Conservation (phyloP, 2,329 filamentous ascomycete genomes). For the Fusarium bactridioides region DNA sequence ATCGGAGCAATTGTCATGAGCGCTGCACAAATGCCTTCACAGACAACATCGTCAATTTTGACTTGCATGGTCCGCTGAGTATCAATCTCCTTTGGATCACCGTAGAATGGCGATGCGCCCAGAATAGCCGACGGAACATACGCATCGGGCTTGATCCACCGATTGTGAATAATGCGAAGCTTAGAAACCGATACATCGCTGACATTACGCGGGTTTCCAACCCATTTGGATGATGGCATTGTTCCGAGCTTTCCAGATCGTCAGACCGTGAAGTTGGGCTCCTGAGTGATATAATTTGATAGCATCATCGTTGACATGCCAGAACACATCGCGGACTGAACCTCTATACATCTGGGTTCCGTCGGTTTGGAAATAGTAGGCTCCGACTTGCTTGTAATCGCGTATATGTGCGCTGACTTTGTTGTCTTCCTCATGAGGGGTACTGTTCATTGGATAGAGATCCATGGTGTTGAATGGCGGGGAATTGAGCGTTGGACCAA, state of each 20-base stretch:
- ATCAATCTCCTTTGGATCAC: neutral
- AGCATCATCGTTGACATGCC: neutral
- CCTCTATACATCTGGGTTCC: neutral
- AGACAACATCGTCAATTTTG: neutral
- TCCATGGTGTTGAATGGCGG: neutral
- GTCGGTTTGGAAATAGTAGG: neutral
- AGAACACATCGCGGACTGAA: neutral
- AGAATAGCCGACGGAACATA: neutral
- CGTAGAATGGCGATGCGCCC: neutral
- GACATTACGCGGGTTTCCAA: neutral
- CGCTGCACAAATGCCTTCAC: neutral
- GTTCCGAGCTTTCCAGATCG: neutral
- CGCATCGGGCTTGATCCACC: neutral
- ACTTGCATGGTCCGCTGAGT: neutral
- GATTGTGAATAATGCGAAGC: neutral
- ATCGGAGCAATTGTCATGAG: neutral
- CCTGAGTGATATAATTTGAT: neutral
- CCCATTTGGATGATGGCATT: neutral
- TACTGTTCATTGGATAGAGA: neutral
- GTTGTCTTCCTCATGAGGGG: neutral
- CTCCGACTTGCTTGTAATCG: neutral
- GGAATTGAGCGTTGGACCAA: rapidly evolving
- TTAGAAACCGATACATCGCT: neutral
- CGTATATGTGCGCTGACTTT: neutral
- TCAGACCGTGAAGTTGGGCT: neutral